These are phyloP conservation scores for Fusarium sp. DNA, from an alignment of 2,329 filamentous ascomycete genomes.

Conservation along the genomic window DNA sequence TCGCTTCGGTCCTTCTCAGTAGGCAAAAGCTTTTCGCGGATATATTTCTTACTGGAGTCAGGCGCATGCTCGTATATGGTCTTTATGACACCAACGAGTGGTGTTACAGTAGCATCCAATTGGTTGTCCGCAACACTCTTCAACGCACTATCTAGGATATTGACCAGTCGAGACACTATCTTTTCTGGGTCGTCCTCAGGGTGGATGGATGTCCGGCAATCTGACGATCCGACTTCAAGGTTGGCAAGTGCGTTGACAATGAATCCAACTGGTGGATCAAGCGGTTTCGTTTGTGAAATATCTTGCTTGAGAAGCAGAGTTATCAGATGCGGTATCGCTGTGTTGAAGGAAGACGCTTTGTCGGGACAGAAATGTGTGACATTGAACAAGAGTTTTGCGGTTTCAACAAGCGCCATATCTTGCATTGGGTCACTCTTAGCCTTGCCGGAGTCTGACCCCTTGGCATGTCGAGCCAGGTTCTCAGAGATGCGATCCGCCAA, in stretches of 20 bases:
- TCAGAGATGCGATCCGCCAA: constrained; percentile 69
- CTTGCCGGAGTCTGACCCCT: constrained; percentile 50
- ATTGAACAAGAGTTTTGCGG: constrained; percentile 90
- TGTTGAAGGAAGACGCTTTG: constrained; percentile 70
- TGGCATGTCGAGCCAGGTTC: constrained; percentile 77
- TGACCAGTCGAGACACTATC: constrained; percentile 73
- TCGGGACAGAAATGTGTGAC: constrained; percentile 79
- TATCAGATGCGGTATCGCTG: constrained; percentile 75
- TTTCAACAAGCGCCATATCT: constrained; percentile 84
- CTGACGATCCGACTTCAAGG: constrained; percentile 72
- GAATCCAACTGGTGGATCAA: constrained; percentile 77
- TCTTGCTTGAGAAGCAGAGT: constrained; percentile 72
- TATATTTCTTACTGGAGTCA: constrained; percentile 65
- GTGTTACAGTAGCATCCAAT: constrained; percentile 77
- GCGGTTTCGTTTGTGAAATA: constrained; percentile 69
- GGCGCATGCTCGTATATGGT: constrained; percentile 78
- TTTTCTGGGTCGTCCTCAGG: constrained; percentile 69
- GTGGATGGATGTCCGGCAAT: constrained; percentile 69
- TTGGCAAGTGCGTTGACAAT: constrained; percentile 86
- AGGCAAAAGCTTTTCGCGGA: constrained; percentile 78
- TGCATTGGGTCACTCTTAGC: constrained; percentile 68
- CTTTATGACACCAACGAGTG: constrained; percentile 79
- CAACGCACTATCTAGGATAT: constrained; percentile 75
- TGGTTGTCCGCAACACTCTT: constrained; percentile 72
- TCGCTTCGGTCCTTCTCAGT: constrained; percentile 78